Conservation (phyloP, 2,329 filamentous ascomycete genomes). For the Epichloe glyceriae region DNA sequence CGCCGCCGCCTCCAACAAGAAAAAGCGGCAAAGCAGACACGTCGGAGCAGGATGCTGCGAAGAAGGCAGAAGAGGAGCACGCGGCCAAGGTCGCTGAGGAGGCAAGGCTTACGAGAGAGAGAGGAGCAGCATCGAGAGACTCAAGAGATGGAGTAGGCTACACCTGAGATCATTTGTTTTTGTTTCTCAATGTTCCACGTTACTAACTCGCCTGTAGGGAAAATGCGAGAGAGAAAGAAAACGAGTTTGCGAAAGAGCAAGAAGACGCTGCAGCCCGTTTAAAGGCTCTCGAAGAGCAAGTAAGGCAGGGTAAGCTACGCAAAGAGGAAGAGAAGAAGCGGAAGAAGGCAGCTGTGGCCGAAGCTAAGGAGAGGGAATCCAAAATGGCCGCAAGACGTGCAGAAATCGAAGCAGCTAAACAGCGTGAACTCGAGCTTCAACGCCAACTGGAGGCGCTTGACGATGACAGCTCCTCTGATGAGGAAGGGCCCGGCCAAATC, state of each 20-base stretch:
- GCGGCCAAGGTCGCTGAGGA: constrained; percentile 50
- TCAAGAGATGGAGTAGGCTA: constrained; percentile 71
- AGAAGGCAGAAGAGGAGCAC: constrained; percentile 44
- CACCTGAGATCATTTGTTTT: not conserved
- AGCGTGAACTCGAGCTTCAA: constrained; percentile 81
- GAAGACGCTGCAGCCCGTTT: constrained; percentile 72
- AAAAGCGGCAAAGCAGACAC: constrained; percentile 53
- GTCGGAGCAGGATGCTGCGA: constrained; percentile 37
- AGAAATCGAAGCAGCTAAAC: constrained; percentile 82
- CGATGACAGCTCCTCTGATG: constrained; percentile 63
- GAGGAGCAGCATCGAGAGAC: constrained; percentile 63
- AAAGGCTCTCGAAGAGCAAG: constrained; percentile 84
- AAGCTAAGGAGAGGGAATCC: constrained; percentile 78
- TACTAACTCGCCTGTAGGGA: constrained; percentile 39
- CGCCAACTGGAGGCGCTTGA: constrained; percentile 67
- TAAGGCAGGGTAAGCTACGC: constrained; percentile 83
- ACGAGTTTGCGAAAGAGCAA: constrained; percentile 67
- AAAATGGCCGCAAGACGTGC: constrained; percentile 74
- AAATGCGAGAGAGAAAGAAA: constrained; percentile 61
- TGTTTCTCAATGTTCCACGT: not conserved
- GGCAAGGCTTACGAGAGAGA: constrained; percentile 54
- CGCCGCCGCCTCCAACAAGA: constrained; percentile 68
- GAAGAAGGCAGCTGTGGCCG: constrained; percentile 76
- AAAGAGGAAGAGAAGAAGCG: constrained; percentile 92
- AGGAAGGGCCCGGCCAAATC: constrained; percentile 63